Conservation (phyloP, 768 basidiomycete species). For the Phanerochaete sordida region DNA sequence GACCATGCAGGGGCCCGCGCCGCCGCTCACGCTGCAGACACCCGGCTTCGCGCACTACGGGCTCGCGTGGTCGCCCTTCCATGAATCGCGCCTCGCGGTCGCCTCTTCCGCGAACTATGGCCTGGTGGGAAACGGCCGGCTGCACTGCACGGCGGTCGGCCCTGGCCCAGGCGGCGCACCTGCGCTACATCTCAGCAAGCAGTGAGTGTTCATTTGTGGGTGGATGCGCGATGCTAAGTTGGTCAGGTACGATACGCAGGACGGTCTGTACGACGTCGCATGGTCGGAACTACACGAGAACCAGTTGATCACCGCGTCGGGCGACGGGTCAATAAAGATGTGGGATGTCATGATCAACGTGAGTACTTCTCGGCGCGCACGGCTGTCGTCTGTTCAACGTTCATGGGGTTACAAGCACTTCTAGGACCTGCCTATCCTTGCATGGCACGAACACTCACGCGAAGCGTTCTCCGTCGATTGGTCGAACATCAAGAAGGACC, state of each 20-base stretch:
- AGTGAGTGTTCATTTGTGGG: constrained; percentile 44
- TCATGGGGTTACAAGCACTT: constrained; percentile 29
- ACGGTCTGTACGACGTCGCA: constrained; percentile 85
- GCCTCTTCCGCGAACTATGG: constrained; percentile 93
- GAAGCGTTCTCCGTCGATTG: constrained; percentile 95
- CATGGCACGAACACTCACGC: constrained; percentile 92
- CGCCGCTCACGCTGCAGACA: constrained; percentile 58
- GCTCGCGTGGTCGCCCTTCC: constrained; percentile 84
- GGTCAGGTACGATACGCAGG: constrained; percentile 86
- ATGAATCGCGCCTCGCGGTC: constrained; percentile 67
- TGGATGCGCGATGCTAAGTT: constrained; percentile 20
- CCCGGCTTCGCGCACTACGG: constrained; percentile 84
- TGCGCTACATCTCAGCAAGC: constrained; percentile 56
- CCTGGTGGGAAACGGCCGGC: constrained; percentile 90
- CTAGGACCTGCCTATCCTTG: constrained; percentile 85
- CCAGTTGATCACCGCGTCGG: constrained; percentile 85
- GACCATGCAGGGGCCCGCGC: constrained; percentile 33
- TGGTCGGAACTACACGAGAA: constrained; percentile 97
- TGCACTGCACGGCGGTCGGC: constrained; percentile 60
- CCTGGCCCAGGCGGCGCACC: constrained; percentile 43
- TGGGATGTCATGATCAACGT: constrained; percentile 92
- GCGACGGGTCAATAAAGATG: constrained; percentile 84
- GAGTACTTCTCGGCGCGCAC: constrained; percentile 15
- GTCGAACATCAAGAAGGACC: constrained; percentile 90
- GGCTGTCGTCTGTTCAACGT: constrained; percentile 11